Evolutionary conservation across 116 monocot species (phyloP).

Genomic region (Zostera marina): DNA sequence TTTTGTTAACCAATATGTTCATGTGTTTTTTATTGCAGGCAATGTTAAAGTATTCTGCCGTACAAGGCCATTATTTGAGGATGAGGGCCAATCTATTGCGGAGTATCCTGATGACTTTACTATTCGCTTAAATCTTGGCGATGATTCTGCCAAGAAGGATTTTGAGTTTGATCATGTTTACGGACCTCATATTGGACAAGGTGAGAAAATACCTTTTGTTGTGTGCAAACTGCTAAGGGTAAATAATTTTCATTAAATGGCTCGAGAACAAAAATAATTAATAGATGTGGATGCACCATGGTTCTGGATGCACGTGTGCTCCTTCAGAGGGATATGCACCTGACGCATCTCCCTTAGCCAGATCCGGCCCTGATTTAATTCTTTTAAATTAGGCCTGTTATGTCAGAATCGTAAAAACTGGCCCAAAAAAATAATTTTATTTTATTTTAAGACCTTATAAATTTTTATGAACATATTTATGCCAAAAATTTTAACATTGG

Average conservation of each 20-base stretch:
- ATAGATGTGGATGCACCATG: no score
- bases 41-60: conserved; percentile 91
- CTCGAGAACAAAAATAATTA: no score
- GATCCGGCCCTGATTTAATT: no score
- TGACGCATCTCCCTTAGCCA: not conserved
- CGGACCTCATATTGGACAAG: conserved; percentile 97
- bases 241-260: no score
- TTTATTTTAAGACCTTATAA: no score
- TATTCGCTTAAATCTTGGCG: conserved; percentile 62
- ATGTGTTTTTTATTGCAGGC: conserved; percentile 31
- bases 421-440: no score
- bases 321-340: no score
- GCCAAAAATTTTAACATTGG: no score
- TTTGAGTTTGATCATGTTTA: conserved; percentile 95
- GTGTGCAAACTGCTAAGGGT: no score
- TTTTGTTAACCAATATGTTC: not conserved
- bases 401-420: no score
- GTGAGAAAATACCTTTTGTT: conserved; percentile 9
- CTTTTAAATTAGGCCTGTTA: no score
- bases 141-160: conserved; percentile 84
- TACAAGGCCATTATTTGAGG: conserved; percentile 81
- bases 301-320: not conserved
- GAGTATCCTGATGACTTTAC: conserved; percentile 90
- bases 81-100: conserved; percentile 70
- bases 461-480: no score